Percentiles rank a stretch among this genome's conserved stretches.
Conservation (phyloP, 768 basidiomycete species). For the Ephemerocybe angulata region DNA sequence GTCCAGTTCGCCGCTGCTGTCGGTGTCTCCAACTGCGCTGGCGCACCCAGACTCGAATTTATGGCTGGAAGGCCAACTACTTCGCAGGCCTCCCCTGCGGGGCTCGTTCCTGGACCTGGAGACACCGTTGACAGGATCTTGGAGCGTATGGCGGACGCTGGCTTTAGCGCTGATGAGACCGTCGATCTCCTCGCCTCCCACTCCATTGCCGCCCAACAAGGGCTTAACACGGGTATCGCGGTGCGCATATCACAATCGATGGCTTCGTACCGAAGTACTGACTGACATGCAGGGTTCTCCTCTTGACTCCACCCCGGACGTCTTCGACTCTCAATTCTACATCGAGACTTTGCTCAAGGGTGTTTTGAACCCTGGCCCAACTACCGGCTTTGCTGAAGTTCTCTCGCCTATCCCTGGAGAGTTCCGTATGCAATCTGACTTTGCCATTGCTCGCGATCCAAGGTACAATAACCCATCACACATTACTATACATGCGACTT, state of each 20-base stretch:
- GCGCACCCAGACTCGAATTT: conserved; percentile 41
- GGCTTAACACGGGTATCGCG: conserved; percentile 14
- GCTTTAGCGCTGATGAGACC: conserved; percentile 32
- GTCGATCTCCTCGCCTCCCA: conserved; percentile 36
- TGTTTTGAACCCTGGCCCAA: conserved; percentile 36
- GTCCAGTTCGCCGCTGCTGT: conserved; percentile 23
- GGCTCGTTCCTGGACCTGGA: conserved; percentile 23
- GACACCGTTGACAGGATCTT: conserved; percentile 30
- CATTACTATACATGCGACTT: conserved; percentile 14
- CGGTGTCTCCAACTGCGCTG: conserved; percentile 39
- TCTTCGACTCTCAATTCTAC: conserved; percentile 45
- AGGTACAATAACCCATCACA: background rate
- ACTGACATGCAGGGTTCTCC: conserved; percentile 26
- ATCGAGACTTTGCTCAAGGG: conserved; percentile 40
- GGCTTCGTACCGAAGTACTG: conserved; percentile 7
- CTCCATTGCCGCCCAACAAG: conserved; percentile 27
- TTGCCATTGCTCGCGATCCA: conserved; percentile 3
- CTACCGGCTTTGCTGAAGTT: conserved; percentile 37
- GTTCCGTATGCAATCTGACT: conserved; percentile 45
- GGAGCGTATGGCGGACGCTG: conserved; percentile 31
- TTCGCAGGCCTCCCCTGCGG: conserved; percentile 27
- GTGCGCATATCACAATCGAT: conserved; percentile 13
- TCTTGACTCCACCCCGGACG: conserved; percentile 43
- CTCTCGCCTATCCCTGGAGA: conserved; percentile 37
- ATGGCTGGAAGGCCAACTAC: conserved; percentile 35